Evolutionary conservation across 148 eudicot species (phyloP).

Genomic region (Dysphania ambrosioides): DNA sequence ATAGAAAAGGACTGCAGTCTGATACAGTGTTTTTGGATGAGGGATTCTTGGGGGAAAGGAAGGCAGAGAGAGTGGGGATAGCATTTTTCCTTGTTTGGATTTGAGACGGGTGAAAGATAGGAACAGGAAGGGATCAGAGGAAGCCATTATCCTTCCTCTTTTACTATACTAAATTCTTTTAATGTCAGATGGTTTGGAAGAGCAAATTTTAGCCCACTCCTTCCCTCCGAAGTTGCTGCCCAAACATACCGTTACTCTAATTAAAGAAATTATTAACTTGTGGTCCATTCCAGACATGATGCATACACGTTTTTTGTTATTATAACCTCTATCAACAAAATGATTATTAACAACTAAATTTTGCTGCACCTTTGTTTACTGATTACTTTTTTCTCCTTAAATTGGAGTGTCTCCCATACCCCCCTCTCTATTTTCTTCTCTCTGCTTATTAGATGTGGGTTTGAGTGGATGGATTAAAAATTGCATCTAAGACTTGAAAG

Average conservation of each 20-base stretch:
- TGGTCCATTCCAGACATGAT: neutral
- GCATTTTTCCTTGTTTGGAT: neutral
- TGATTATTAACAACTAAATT: neutral
- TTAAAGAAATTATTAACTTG: neutral
- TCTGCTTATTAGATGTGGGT: conserved; percentile 1
- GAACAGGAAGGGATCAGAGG: conserved; percentile 3
- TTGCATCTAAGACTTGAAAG: neutral
- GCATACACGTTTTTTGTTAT: too few species aligned
- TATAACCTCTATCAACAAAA: neutral
- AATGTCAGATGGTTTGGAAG: neutral
- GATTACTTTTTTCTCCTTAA: too few species aligned
- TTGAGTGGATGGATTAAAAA: neutral
- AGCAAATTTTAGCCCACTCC: neutral
- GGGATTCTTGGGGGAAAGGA: neutral
- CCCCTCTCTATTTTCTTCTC: neutral
- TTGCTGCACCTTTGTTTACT: neutral
- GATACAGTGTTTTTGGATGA: neutral
- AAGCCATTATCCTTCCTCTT: neutral
- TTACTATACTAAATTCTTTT: neutral
- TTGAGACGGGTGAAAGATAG: neutral
- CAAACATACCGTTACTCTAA: neutral
- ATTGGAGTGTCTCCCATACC: neutral
- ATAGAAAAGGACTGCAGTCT: neutral
- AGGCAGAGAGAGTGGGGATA: neutral
- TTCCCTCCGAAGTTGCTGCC: neutral